Percentiles rank a stretch among this genome's conserved stretches.
phyloP scores from a whole-genome alignment of 176 grass and related monocot genomes.

The Puccinellia tenuiflora region DNA sequence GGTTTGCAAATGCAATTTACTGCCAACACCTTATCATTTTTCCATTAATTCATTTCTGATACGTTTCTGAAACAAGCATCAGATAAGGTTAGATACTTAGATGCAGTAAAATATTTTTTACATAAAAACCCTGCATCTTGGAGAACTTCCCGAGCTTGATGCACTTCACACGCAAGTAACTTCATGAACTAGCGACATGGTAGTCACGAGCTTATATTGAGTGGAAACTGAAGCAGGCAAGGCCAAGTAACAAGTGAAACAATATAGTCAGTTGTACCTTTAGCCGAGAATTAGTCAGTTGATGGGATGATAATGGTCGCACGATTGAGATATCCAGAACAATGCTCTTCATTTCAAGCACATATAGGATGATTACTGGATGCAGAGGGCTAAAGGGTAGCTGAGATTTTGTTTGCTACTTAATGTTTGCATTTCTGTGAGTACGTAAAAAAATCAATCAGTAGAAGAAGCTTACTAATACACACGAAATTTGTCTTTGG shows the following conservation, averaged over 20 bases:
- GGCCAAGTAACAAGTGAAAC: not conserved
- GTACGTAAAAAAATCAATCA: not conserved
- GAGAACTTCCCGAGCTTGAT: not conserved
- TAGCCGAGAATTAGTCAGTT: not conserved
- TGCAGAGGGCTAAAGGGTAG: not conserved
- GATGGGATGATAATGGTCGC: not conserved
- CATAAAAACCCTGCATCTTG: constrained; percentile 6
- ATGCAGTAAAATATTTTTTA: not conserved
- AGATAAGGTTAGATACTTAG: not conserved
- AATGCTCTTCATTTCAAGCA: not conserved
- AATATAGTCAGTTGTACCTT: no score
- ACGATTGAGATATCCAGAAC: not conserved
- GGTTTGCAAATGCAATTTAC: constrained; percentile 14
- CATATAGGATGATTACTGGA: not conserved
- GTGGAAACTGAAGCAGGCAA: not conserved
- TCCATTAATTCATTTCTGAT: not conserved
- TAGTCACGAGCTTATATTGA: not conserved
- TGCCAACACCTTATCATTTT: not conserved
- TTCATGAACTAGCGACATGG: not conserved
- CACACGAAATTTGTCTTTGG: not conserved
- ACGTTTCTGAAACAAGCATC: not conserved
- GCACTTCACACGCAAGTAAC: not conserved
- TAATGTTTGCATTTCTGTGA: not conserved
- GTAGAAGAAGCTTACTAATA: not conserved
- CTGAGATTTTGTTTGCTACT: not conserved